Percentiles rank a stretch among this genome's conserved stretches.
phyloP scores from a whole-genome alignment of 1,284 basidiomycete genomes.

The Hortiboletus rubellus region DNA sequence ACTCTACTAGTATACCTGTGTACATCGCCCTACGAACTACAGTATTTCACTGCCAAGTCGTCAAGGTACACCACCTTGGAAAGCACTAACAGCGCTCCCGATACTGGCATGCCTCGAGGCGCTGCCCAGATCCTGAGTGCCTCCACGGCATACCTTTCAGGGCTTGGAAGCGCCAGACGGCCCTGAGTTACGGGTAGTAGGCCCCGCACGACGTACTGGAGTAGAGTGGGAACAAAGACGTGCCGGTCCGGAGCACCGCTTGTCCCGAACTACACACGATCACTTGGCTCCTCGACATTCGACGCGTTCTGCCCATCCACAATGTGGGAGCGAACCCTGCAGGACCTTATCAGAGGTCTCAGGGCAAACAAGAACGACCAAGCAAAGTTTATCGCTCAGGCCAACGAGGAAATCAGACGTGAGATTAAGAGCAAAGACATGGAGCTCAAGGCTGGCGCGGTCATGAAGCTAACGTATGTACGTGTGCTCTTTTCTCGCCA shows the following conservation, averaged over 20 bases:
- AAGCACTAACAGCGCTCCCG: no score
- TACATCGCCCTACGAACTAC: not conserved
- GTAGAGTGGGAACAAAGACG: no score
- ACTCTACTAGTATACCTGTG: not conserved
- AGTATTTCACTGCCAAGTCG: no score
- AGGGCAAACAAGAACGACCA: slow-evolving; percentile 86
- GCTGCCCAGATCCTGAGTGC: no score
- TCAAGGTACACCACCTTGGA: no score
- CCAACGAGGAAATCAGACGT: slow-evolving; percentile 83
- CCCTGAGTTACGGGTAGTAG: no score
- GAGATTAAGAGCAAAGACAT: slow-evolving; percentile 95
- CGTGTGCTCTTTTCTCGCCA: slow-evolving; percentile 14
- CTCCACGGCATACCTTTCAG: no score
- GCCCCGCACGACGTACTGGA: no score
- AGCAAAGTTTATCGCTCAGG: slow-evolving; percentile 76
- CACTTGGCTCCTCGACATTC: no score
- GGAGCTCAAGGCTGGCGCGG: slow-evolving; percentile 93
- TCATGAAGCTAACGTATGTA: slow-evolving; percentile 97
- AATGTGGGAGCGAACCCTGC: slow-evolving; percentile 94
- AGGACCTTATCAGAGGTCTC: slow-evolving; percentile 89
- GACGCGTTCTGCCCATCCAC: not conserved
- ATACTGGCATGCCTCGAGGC: no score
- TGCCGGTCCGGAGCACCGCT: no score
- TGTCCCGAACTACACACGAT: not conserved
- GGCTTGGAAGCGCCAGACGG: no score